phyloP scores from a whole-genome alignment of 306 rosid genomes.

The Datisca glomerata region DNA sequence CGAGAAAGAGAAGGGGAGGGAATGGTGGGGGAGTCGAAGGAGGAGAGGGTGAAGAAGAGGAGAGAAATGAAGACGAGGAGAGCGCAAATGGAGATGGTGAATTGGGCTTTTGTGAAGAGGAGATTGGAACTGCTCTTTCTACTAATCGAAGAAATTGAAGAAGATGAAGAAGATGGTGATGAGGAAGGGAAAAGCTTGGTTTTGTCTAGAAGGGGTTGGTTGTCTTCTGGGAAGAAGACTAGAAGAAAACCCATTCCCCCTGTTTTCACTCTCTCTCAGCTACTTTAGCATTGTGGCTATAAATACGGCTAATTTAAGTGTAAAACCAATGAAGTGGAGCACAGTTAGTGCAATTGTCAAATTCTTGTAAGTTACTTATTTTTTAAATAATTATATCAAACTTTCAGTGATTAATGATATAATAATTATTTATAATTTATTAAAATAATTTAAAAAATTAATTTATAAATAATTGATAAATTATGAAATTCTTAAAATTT shows the following conservation, averaged over 20 bases:
- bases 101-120: conserved; percentile 43
- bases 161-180: conserved; percentile 9
- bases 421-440: no score
- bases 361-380: no score
- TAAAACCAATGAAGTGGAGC: no score
- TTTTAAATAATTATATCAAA: no score
- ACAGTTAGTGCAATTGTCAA: no score
- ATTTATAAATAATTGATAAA: no score
- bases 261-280: no score
- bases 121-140: conserved; percentile 22
- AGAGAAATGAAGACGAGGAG: conserved; percentile 63
- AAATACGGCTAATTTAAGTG: no score
- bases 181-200: conserved; percentile 17
- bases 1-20: conserved; percentile 14
- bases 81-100: conserved; percentile 65
- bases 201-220: conserved; percentile 19
- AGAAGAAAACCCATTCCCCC: conserved; percentile 61
- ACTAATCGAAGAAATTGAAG: not conserved
- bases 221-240: conserved; percentile 56
- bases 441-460: no score
- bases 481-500: no score
- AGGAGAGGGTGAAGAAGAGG: conserved; percentile 74
- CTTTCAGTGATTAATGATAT: no score
- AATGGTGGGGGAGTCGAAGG: conserved; percentile 43
- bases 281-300: no score